A percentile compares a stretch with the other conserved stretches of the same genome.
Conservation (phyloP, 2,329 filamentous ascomycete species). For the Myriangium duriaei region DNA sequence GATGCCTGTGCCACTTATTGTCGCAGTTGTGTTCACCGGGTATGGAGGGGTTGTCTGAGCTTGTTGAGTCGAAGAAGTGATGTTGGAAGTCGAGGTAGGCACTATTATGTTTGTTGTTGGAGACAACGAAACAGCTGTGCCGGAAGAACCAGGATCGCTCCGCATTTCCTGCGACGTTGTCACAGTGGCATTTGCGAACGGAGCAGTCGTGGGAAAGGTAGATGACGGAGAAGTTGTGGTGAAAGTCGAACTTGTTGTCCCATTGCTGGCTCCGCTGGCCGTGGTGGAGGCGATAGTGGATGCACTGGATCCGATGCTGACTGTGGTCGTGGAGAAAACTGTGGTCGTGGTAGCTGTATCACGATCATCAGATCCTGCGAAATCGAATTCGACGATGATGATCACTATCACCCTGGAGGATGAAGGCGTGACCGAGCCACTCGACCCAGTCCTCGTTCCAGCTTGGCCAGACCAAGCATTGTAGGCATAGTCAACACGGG, state of each 20-base stretch:
- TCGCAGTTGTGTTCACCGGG: neutral
- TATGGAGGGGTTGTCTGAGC: too few relatives aligned
- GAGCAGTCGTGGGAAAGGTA: conserved; percentile 2
- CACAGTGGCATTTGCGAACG: conserved; percentile 2
- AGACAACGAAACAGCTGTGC: too few relatives aligned
- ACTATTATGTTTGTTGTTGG: too few relatives aligned
- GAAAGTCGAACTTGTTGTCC: conserved; percentile 3
- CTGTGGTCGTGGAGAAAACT: conserved; percentile 6
- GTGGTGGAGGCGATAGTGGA: conserved; percentile 4
- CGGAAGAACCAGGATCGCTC: too few relatives aligned
- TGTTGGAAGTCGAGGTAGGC: too few relatives aligned
- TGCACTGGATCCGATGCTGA: conserved; percentile 3
- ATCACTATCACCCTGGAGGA: conserved; percentile 8
- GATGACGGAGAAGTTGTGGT: conserved; percentile 5
- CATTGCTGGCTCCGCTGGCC: neutral
- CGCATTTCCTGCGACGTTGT: too few relatives aligned
- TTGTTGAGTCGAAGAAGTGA: too few relatives aligned
- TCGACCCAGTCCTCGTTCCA: conserved; percentile 1
- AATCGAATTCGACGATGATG: conserved; percentile 8
- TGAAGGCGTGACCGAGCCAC: neutral
- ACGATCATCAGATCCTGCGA: conserved; percentile 1
- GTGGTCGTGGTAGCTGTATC: conserved; percentile 4
- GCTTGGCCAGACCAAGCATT: conserved; percentile 5
- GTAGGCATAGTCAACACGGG: conserved; percentile 7
- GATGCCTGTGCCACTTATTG: conserved; percentile 2